These are phyloP conservation scores for Cyclotella kingstonii DNA, from an alignment of 108 stramenopile species.

Conservation along the genomic window DNA sequence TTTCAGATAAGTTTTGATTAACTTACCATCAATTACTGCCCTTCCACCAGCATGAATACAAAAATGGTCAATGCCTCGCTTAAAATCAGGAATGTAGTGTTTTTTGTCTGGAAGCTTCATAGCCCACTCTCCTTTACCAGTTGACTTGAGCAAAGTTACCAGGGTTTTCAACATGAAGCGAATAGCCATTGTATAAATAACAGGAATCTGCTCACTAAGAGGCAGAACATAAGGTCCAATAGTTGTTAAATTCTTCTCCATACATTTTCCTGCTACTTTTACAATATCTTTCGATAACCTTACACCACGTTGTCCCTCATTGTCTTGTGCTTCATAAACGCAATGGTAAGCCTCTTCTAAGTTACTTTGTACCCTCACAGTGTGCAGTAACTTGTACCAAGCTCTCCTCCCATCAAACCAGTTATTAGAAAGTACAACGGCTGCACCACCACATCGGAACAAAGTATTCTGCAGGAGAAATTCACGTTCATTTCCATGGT, in stretches of 20 bases:
- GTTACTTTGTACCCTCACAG: conserved; percentile 93
- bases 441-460: conserved; percentile 98
- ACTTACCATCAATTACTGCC: conserved; percentile 92
- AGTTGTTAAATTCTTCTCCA: conserved; percentile 97
- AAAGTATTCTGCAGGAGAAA: conserved; percentile 97
- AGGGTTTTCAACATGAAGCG: conserved; percentile 55
- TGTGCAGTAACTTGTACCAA: conserved; percentile 97
- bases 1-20: too few relatives aligned
- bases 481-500: conserved; percentile 93
- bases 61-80: conserved; percentile 95
- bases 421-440: conserved; percentile 92
- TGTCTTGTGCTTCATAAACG: conserved; percentile 94
- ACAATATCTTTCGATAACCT: conserved; percentile 96
- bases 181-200: conserved; percentile 59
- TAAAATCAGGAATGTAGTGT: conserved; percentile 97
- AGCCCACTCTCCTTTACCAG: conserved; percentile 51
- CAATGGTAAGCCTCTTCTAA: conserved; percentile 83
- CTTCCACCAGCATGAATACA: conserved; percentile 98
- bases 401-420: conserved; percentile 93
- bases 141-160: conserved; percentile 40
- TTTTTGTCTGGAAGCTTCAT: conserved; percentile 56
- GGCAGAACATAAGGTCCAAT: conserved; percentile 94
- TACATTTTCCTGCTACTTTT: conserved; percentile 94
- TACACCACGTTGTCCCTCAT: conserved; percentile 78
- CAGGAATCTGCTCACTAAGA: conserved; percentile 88